These are phyloP conservation scores for Cystofilobasidium ferigula DNA, from an alignment of 768 basidiomycete species.

Conservation along the genomic window DNA sequence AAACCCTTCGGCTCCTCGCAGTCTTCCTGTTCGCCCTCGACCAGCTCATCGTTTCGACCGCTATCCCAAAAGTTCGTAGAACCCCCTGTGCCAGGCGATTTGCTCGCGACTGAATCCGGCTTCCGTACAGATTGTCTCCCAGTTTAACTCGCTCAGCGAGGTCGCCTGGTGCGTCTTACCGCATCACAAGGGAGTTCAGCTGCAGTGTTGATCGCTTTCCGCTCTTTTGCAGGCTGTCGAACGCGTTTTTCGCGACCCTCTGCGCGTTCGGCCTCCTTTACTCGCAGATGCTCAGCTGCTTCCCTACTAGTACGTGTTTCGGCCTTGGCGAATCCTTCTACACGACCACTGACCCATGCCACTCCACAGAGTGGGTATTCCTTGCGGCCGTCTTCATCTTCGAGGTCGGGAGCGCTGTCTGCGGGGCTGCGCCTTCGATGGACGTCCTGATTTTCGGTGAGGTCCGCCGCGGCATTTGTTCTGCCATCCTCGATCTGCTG, in stretches of 20 bases:
- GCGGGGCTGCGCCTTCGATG: slow-evolving; percentile 34
- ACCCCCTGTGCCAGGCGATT: too few relatives aligned
- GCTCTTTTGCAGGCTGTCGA: slow-evolving; percentile 5
- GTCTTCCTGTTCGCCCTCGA: slow-evolving; percentile 38
- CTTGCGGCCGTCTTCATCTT: slow-evolving; percentile 37
- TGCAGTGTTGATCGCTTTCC: too few relatives aligned
- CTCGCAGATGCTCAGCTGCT: slow-evolving; percentile 22
- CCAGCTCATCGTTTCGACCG: slow-evolving; percentile 29
- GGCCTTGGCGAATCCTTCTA: slow-evolving; percentile 27
- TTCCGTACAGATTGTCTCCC: slow-evolving; percentile 32
- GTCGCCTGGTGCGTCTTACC: slow-evolving; percentile 32
- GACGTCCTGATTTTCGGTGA: slow-evolving; percentile 29
- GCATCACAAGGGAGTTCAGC: too few relatives aligned
- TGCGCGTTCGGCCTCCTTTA: slow-evolving; percentile 27
- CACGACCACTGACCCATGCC: slow-evolving; percentile 27
- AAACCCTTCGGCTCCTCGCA: too few relatives aligned
- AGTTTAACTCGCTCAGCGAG: slow-evolving; percentile 35
- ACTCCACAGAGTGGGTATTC: slow-evolving; percentile 33
- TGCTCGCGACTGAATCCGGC: too few relatives aligned
- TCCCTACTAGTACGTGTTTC: slow-evolving; percentile 8
- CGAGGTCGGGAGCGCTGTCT: slow-evolving; percentile 37
- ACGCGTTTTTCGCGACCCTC: slow-evolving; percentile 31
- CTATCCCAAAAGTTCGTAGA: too few relatives aligned
- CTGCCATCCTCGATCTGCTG: slow-evolving; percentile 3
- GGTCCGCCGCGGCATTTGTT: not conserved